Conservation (phyloP, 208 protist species). For the Tritrichomonas musculus region DNA sequence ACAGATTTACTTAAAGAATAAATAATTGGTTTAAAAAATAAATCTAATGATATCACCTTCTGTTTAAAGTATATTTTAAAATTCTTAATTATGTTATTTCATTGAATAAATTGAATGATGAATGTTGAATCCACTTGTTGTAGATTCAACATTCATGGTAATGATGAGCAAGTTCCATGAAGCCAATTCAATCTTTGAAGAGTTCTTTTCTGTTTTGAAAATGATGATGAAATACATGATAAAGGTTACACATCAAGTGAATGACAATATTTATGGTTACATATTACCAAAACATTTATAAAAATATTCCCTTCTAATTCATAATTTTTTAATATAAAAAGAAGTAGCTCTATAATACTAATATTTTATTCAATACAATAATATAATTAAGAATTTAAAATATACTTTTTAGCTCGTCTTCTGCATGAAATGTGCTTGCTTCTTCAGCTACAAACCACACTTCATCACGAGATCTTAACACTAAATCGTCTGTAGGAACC, state of each 20-base stretch:
- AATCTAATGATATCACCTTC: too few species aligned
- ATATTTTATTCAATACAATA: too few species aligned
- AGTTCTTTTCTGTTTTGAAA: neutral
- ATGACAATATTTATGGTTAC: neutral
- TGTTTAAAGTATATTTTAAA: too few species aligned
- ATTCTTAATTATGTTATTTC: too few species aligned
- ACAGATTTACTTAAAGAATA: too few species aligned
- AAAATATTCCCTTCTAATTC: too few species aligned
- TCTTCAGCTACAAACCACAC: neutral
- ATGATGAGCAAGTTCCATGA: neutral
- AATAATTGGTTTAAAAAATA: too few species aligned
- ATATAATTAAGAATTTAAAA: too few species aligned
- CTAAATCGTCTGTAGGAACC: neutral
- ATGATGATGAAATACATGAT: constrained; percentile 16
- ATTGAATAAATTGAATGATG: too few species aligned
- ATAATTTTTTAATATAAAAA: too few species aligned
- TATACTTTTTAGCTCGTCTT: neutral
- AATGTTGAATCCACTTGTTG: too few species aligned
- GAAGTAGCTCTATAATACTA: too few species aligned
- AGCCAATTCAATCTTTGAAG: neutral
- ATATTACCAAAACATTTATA: neutral
- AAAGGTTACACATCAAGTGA: neutral
- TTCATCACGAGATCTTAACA: neutral
- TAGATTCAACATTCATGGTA: neutral
- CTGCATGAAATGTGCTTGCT: neutral